A percentile compares a stretch with the other conserved stretches of the same genome.
Conservation (phyloP, 2,329 filamentous ascomycete genomes). For the Alternaria atra region DNA sequence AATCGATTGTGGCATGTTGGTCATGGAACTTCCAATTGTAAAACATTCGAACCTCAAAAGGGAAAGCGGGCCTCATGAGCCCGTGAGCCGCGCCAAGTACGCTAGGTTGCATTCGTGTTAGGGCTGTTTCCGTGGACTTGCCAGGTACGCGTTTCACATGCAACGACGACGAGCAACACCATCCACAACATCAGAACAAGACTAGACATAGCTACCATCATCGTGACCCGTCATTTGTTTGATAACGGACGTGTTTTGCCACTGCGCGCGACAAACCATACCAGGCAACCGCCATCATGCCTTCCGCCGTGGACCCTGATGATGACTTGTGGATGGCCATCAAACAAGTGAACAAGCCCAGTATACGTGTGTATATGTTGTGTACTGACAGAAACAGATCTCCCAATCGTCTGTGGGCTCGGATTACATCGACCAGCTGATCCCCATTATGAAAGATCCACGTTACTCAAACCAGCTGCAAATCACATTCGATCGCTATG, state of each 20-base stretch:
- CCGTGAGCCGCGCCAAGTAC: constrained; percentile 1
- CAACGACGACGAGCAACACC: constrained; percentile 12
- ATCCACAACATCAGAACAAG: constrained; percentile 16
- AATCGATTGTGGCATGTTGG: not conserved
- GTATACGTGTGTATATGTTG: not conserved
- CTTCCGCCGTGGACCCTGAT: constrained; percentile 53
- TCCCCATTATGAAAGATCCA: constrained; percentile 92
- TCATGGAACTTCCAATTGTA: not conserved
- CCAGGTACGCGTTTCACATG: constrained; percentile 32
- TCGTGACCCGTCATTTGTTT: not conserved
- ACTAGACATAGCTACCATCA: not conserved
- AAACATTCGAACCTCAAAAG: constrained; percentile 16
- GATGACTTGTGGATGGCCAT: constrained; percentile 60
- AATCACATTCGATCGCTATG: constrained; percentile 81
- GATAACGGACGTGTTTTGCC: not conserved
- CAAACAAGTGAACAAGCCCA: constrained; percentile 55
- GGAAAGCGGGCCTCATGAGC: constrained; percentile 24
- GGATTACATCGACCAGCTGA: constrained; percentile 95
- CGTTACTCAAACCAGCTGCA: constrained; percentile 78
- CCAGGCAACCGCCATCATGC: constrained; percentile 36
- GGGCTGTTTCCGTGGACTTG: constrained; percentile 13
- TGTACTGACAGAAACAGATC: constrained; percentile 67
- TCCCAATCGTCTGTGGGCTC: constrained; percentile 89
- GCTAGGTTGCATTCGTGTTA: constrained; percentile 7
- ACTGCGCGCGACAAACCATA: not conserved